A percentile compares a stretch with the other conserved stretches of the same genome.
These are phyloP conservation scores for Acacia concinna DNA, from an alignment of 331 rosid species.

Conservation along the genomic window DNA sequence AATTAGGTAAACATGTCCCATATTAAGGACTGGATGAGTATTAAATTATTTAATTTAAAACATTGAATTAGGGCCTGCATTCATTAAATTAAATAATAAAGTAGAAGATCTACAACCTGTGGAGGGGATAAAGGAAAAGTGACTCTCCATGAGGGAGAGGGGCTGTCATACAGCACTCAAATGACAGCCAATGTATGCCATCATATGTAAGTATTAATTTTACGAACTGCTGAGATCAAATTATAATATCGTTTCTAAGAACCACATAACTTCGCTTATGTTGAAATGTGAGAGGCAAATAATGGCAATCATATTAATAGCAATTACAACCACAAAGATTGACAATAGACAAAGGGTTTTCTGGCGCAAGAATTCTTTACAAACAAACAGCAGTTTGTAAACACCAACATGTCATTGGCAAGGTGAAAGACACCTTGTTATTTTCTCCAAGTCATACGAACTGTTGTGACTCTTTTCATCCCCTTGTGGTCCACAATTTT, in stretches of 20 bases:
- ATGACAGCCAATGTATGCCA: not conserved
- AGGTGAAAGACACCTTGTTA: not conserved
- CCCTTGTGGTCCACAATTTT: not conserved
- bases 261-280: not conserved
- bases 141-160: not conserved
- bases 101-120: not conserved
- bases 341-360: not conserved
- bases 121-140: not conserved
- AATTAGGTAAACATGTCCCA: too few relatives aligned
- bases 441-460: conserved; percentile 19
- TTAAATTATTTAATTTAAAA: not conserved
- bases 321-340: not conserved
- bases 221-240: not conserved
- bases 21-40: too few relatives aligned
- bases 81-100: not conserved
- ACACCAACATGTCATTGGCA: not conserved
- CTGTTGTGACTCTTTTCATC: not conserved
- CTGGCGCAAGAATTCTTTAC: conserved; percentile 1
- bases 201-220: not conserved
- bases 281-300: conserved; percentile 1
- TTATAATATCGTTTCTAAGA: not conserved
- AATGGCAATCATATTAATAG: conserved; percentile 15
- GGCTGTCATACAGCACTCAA: not conserved
- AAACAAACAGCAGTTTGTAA: not conserved
- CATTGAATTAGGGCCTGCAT: conserved; percentile 4